These are phyloP conservation scores for Pulveroboletus sp. DNA, from an alignment of 768 basidiomycete species.

Conservation along the genomic window DNA sequence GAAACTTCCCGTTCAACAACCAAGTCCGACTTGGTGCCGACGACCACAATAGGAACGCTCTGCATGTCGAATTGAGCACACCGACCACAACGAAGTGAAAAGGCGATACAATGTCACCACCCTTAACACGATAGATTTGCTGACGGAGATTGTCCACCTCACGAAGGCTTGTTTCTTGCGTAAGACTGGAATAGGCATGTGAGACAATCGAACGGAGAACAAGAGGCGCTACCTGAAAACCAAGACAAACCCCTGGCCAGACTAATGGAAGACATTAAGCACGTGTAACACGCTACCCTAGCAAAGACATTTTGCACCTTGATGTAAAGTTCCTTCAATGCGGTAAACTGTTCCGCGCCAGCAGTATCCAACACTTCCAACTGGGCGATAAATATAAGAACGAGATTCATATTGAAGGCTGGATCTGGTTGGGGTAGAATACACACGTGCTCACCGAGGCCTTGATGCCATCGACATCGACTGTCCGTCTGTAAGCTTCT, in stretches of 20 bases:
- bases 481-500: slow-evolving; percentile 71
- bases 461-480: slow-evolving; percentile 64
- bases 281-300: background rate
- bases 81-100: background rate
- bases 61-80: slow-evolving; percentile 24
- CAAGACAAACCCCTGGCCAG: slow-evolving; percentile 74
- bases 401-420: slow-evolving; percentile 2
- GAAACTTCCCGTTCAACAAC: slow-evolving; percentile 79
- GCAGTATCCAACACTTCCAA: slow-evolving; percentile 83
- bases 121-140: slow-evolving; percentile 79
- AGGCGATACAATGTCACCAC: slow-evolving; percentile 54
- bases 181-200: slow-evolving; percentile 48
- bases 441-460: slow-evolving; percentile 48
- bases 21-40: slow-evolving; percentile 84
- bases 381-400: slow-evolving; percentile 36
- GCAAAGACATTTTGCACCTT: slow-evolving; percentile 43
- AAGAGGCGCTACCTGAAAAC: slow-evolving; percentile 64
- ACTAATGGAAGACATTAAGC: slow-evolving; percentile 34
- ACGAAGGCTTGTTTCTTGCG: slow-evolving; percentile 75
- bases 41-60: slow-evolving; percentile 78
- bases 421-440: slow-evolving; percentile 6
- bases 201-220: background rate
- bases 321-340: slow-evolving; percentile 79
- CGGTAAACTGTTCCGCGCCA: slow-evolving; percentile 82
- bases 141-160: slow-evolving; percentile 80